Percentiles rank a stretch among this genome's conserved stretches.
These are phyloP conservation scores for Trapa bicornis DNA, from an alignment of 345 rosid genomes.

Conservation along the genomic window DNA sequence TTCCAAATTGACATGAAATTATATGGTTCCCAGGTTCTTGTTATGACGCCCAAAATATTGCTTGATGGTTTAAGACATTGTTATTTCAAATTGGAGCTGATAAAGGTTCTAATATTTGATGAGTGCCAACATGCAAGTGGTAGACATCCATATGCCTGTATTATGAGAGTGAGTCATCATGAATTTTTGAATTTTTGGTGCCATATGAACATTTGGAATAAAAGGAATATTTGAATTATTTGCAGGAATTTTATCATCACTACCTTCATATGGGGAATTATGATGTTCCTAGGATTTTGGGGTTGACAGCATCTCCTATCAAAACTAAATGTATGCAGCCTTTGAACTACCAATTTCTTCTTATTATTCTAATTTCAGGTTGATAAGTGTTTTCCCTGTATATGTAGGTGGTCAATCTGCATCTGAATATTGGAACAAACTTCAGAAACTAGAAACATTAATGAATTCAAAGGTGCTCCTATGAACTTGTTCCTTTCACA, in stretches of 20 bases:
- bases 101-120: conserved; percentile 73
- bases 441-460: conserved; percentile 50
- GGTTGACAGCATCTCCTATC: conserved; percentile 92
- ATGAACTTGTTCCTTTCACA: neutral
- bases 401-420: conserved; percentile 32
- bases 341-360: neutral
- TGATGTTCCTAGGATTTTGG: conserved; percentile 64
- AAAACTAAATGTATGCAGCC: conserved; percentile 52
- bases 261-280: conserved; percentile 19
- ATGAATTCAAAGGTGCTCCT: conserved; percentile 75
- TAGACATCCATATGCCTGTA: conserved; percentile 59
- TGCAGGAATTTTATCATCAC: conserved; percentile 74
- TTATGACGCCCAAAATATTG: conserved; percentile 88
- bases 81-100: conserved; percentile 40
- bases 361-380: neutral
- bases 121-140: conserved; percentile 90
- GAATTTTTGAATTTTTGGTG: neutral
- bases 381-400: neutral
- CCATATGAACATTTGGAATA: neutral
- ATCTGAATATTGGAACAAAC: conserved; percentile 35
- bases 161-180: conserved; percentile 53
- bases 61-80: conserved; percentile 57
- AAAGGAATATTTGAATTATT: neutral
- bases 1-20: neutral
- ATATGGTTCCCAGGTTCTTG: conserved; percentile 49